A percentile compares a stretch with the other conserved stretches of the same genome.
These are phyloP conservation scores for Lentinula boryana DNA, from an alignment of 768 basidiomycete species.

Conservation along the genomic window DNA sequence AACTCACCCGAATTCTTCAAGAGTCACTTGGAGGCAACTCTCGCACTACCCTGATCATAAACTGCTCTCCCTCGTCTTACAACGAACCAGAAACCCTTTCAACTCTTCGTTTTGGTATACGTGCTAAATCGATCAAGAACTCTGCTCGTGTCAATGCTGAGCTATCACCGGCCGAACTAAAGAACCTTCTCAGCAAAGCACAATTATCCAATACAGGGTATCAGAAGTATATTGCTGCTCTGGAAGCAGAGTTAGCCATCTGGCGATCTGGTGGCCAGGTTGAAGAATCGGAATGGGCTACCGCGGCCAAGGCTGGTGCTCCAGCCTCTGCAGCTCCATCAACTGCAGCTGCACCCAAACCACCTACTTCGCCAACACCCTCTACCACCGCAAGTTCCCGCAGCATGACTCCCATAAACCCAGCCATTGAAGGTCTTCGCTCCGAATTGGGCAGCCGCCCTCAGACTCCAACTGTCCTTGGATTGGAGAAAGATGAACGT, in stretches of 20 bases:
- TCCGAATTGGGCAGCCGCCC: slow-evolving; percentile 78
- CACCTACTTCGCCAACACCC: slow-evolving; percentile 58
- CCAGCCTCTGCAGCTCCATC: slow-evolving; percentile 30
- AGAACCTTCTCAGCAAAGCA: slow-evolving; percentile 84
- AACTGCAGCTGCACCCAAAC: slow-evolving; percentile 48
- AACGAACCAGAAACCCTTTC: slow-evolving; percentile 96
- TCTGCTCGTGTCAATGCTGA: slow-evolving; percentile 98
- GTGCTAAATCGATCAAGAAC: slow-evolving; percentile 99
- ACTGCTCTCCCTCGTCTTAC: slow-evolving; percentile 96
- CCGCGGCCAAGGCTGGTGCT: slow-evolving; percentile 51
- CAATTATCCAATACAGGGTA: slow-evolving; percentile 79
- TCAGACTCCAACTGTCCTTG: slow-evolving; percentile 85
- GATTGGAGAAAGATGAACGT: slow-evolving; percentile 91
- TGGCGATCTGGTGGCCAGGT: slow-evolving; percentile 89
- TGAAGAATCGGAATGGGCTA: slow-evolving; percentile 78
- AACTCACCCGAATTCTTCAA: slow-evolving; percentile 98
- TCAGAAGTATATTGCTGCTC: slow-evolving; percentile 79
- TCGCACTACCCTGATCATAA: slow-evolving; percentile 96
- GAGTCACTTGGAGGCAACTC: slow-evolving; percentile 96
- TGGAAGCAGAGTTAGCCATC: slow-evolving; percentile 85
- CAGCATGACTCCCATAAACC: slow-evolving; percentile 70
- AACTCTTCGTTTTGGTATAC: slow-evolving; percentile 98
- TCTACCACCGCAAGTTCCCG: slow-evolving; percentile 42
- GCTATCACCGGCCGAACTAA: slow-evolving; percentile 93
- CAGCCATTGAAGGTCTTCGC: slow-evolving; percentile 64